Base-by-base conservation (phyloP, 768 basidiomycete species). In the Rhizopogon roseolus region DNA sequence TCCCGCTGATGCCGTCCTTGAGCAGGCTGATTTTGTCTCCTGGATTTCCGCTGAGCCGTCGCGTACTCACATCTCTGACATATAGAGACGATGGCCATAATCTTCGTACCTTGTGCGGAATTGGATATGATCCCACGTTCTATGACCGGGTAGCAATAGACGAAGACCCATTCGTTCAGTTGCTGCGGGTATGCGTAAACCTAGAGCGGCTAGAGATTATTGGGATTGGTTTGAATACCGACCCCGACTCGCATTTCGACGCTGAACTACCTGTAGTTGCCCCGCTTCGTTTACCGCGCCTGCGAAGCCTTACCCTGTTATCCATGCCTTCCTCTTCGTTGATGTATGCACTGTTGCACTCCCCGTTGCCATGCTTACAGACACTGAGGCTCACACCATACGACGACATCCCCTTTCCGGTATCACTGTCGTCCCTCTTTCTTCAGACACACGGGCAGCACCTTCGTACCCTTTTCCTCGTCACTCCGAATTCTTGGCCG, bases 321-420 rank as follows among this genome's bases (percentile, higher is more conserved):
- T 85, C 86, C 2, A 81, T 88, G 72, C 82, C 84, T 49, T 77
- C 74, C 6, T 88, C 86, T 5, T 79, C 83, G 19, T 71, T 90
- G 32, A 73, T 90, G 67, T 68, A 78, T 38, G 75, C 79, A 14
- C 72, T 93, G 27, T 69, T 89, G 16, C 65, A 72, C 38, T 78
- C 86, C 0, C 65, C 81, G 0, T 79, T 93, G 13, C 90, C 87
- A 4, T 69, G 76, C 3, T 71, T 93, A 40, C 74, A 65, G 34
- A 84, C 82, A 58, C 72, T 93, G 17, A 84, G 79, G 13, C 64
- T 92, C 37, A 90, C 89, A 1, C 88, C 89, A 1, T 89, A 86
- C 60, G 78, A 88, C 52, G 87, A 89, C 59, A 61, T 85, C 13
- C 79, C 79, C 28, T 82, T 75, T 57, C 81, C 86, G 13, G 66